These are phyloP conservation scores for Prunus dulcis DNA, from an alignment of 306 rosid species.

Conservation along the genomic window DNA sequence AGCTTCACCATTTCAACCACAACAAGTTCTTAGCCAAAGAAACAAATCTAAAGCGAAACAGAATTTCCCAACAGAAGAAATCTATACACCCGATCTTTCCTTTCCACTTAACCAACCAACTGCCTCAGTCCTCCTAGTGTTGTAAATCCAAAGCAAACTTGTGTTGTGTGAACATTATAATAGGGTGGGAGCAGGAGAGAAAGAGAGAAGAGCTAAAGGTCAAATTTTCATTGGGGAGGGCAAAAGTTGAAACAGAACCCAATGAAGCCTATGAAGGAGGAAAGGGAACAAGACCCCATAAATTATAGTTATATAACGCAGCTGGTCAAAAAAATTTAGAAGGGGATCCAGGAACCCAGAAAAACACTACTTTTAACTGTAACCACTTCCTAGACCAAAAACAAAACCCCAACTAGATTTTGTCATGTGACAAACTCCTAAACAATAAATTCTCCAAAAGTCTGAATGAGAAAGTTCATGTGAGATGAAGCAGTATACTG, in stretches of 20 bases:
- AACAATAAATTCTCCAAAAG: conserved; percentile 1
- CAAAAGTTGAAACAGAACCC: conserved; percentile 48
- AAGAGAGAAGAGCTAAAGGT: conserved; percentile 23
- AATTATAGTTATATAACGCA: background rate
- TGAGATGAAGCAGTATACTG: conserved; percentile 11
- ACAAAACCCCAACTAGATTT: conserved; percentile 26
- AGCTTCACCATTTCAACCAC: conserved; percentile 65
- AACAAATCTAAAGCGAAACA: conserved; percentile 27
- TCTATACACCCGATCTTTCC: conserved; percentile 9
- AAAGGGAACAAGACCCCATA: conserved; percentile 11
- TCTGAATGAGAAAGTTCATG: conserved; percentile 24
- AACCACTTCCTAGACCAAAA: background rate
- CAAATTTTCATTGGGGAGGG: conserved; percentile 54
- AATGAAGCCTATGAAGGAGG: conserved; percentile 40
- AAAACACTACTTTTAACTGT: background rate
- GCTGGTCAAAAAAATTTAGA: conserved; percentile 4
- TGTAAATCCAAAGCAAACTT: conserved; percentile 24
- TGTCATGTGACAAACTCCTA: conserved; percentile 48
- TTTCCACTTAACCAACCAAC: conserved; percentile 21
- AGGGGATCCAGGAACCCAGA: conserved; percentile 20
- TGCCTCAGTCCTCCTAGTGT: conserved; percentile 14
- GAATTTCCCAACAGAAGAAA: conserved; percentile 10
- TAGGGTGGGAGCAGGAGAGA: conserved; percentile 5
- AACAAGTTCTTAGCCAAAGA: background rate
- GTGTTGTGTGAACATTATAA: conserved; percentile 28